Evolutionary conservation across 2,329 filamentous ascomycete species (phyloP), one percentile per base, ranked within the genome.

Genomic region (Botrytis hyacinthi): DNA sequence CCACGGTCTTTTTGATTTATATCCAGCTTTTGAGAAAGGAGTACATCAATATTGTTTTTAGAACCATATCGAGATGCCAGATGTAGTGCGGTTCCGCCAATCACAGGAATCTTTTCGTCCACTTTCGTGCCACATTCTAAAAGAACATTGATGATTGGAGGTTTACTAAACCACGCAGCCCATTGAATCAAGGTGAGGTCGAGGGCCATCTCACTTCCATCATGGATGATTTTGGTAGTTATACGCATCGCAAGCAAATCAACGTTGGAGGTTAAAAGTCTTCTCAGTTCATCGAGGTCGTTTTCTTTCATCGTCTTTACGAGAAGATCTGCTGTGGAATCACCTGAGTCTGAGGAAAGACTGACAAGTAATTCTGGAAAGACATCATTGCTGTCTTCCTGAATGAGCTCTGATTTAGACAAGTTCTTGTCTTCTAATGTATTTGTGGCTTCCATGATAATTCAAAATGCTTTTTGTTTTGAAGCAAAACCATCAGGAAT

Each of bases 201-300:
- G 57, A 60, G 18, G 7, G 0, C 0, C 1, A 9, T 60, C 32
- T 35, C 57, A 6, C 4, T 2, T 4, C 2, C 18, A 22, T 37
- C 20, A 9, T 60, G 0, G 18, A 2, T 60, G 32, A 60, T 22
- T 32, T 12, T 10, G 3, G 18, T 37, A 22, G 20, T 2, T 32
- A 60, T 10, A 35, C 2, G 8, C 9, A 26, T 26, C 7, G 12
- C 57, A 60, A 60, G 7, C 35, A 37, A 12, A 26, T 26, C 57
- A 60, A 12, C 32, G 10, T 32, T 26, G 57, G 32, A 60, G 18
- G 26, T 16, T 2, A 60, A 12, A 37, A 37, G 18, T 1, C 57
- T 60, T 9, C 12, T 60, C 18, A 60, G 1, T 10, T 60, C 32
- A 6, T 26, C 9, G 18, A 60, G 16, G 20, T 20, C 2, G 3